Percentiles rank a stretch among this genome's conserved stretches.
phyloP scores from a whole-genome alignment of 2,329 filamentous ascomycete genomes.

The Colletotrichum lentis region DNA sequence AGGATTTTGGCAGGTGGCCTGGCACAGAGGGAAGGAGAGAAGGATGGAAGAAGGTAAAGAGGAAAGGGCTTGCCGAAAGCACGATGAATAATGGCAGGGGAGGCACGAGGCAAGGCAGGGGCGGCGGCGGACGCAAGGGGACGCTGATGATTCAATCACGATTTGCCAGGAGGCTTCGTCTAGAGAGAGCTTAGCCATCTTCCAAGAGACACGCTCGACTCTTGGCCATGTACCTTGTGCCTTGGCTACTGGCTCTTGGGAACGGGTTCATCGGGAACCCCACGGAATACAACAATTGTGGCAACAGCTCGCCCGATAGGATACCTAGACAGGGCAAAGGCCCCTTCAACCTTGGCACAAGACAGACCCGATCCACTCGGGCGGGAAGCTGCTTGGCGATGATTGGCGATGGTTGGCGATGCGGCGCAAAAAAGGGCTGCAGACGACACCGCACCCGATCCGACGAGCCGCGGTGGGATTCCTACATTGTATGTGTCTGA shows the following conservation, averaged over 20 bases:
- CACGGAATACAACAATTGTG: too few relatives aligned
- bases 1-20: background rate
- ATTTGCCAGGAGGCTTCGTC: constrained; percentile 8
- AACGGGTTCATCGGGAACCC: background rate
- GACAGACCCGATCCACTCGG: constrained; percentile 34
- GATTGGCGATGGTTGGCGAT: constrained; percentile 28
- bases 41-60: background rate
- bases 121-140: too few relatives aligned
- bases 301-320: too few relatives aligned
- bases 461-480: constrained; percentile 10
- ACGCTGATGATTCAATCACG: constrained; percentile 26
- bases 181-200: constrained; percentile 18
- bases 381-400: constrained; percentile 31
- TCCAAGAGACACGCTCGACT: background rate
- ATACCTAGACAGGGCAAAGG: too few relatives aligned
- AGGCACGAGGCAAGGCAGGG: too few relatives aligned
- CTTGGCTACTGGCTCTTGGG: background rate
- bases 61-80: background rate
- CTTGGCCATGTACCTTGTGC: background rate
- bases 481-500: too few relatives aligned
- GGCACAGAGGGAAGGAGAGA: background rate
- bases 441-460: background rate
- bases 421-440: background rate
- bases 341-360: constrained; percentile 15
- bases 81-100: background rate